A percentile compares a stretch with the other conserved stretches of the same genome.
Evolutionary conservation across 208 protist species (phyloP).

Genomic region (Strigomonas culicis): DNA sequence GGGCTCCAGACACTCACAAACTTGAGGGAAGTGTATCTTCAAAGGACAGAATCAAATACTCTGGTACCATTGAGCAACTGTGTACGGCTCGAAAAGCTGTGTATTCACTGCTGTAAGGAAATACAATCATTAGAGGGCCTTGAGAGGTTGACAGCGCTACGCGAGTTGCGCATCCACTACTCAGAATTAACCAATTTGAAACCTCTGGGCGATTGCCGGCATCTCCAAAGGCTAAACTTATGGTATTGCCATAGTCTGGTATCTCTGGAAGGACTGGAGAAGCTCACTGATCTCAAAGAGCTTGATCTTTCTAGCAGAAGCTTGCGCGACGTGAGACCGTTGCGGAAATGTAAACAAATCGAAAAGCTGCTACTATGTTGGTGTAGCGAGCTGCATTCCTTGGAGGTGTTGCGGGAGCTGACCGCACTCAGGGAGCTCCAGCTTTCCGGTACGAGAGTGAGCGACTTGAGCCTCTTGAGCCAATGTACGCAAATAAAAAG

Average conservation of each 20-base stretch:
- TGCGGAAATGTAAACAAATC: too few species aligned
- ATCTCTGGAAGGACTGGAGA: neutral
- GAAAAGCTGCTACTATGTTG: neutral
- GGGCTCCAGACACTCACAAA: too few species aligned
- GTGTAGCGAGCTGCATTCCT: neutral
- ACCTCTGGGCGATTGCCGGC: neutral
- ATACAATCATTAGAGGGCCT: neutral
- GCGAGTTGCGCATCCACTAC: neutral
- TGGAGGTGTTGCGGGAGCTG: too few species aligned
- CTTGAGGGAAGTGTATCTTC: too few species aligned
- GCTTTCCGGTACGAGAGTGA: too few species aligned
- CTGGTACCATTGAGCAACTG: neutral
- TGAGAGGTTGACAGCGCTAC: neutral
- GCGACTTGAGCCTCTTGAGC: too few species aligned
- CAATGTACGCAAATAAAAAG: too few species aligned
- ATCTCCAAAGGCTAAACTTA: neutral
- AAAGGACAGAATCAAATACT: neutral
- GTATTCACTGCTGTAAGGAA: neutral
- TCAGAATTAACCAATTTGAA: neutral
- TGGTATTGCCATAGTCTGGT: neutral
- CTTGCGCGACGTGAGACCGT: too few species aligned
- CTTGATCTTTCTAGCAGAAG: too few species aligned
- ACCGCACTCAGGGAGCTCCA: too few species aligned
- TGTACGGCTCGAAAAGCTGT: neutral
- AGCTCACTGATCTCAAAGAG: neutral